Percentiles rank a stretch among this genome's conserved stretches.
phyloP scores from a whole-genome alignment of 2,329 filamentous ascomycete species.

The Aureobasidium uvarum region DNA sequence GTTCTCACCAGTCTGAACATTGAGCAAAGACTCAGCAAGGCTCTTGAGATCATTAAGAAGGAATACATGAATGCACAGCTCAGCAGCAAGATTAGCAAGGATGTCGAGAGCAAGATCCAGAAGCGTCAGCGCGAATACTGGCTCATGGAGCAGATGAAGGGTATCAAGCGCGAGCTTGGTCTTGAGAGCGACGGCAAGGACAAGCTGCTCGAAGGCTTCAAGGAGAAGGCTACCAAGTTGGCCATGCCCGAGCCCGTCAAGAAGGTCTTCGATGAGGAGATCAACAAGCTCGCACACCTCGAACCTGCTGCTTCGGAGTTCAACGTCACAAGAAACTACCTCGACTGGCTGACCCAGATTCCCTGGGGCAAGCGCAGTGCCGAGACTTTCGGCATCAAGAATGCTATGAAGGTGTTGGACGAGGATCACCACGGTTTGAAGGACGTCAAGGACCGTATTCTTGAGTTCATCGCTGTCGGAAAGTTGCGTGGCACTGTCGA shows the following conservation, averaged over 20 bases:
- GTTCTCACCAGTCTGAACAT: slow-evolving; percentile 86
- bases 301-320: slow-evolving; percentile 97
- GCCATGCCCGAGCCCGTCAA: slow-evolving; percentile 96
- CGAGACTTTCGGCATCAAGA: slow-evolving; percentile 93
- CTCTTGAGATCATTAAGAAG: slow-evolving; percentile 89
- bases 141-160: slow-evolving; percentile 99
- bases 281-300: slow-evolving; percentile 93
- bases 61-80: slow-evolving; percentile 97
- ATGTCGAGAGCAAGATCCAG: slow-evolving; percentile 95
- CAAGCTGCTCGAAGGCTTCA: slow-evolving; percentile 96
- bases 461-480: slow-evolving; percentile 97
- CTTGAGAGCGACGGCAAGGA: slow-evolving; percentile 98
- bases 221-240: slow-evolving; percentile 87
- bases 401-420: slow-evolving; percentile 86
- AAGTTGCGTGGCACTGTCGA: slow-evolving; percentile 96
- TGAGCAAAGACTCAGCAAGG: slow-evolving; percentile 88
- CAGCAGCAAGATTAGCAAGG: slow-evolving; percentile 95
- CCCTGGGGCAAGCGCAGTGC: slow-evolving; percentile 94
- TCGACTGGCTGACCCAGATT: slow-evolving; percentile 98
- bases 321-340: slow-evolving; percentile 96
- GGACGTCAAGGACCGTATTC: slow-evolving; percentile 96
- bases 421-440: slow-evolving; percentile 97
- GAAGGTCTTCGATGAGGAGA: slow-evolving; percentile 97
- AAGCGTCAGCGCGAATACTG: slow-evolving; percentile 98
- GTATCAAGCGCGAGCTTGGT: slow-evolving; percentile 89